Evolutionary conservation across 768 basidiomycete species (phyloP).

Genomic region (Boletus eberwhitei): DNA sequence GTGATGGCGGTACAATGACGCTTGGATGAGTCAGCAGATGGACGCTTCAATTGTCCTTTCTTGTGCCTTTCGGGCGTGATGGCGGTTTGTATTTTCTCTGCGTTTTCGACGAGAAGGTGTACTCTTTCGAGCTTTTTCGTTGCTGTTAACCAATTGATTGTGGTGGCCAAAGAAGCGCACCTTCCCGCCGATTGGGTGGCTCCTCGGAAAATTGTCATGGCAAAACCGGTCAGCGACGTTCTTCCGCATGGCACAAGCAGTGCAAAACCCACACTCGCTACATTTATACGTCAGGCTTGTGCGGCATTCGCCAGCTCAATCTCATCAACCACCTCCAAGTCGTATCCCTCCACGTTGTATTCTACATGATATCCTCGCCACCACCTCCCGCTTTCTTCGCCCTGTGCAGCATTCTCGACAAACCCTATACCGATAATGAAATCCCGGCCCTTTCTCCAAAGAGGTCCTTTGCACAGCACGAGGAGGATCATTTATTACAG

Average conservation of each 20-base stretch:
- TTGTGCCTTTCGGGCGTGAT: not conserved
- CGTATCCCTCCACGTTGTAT: slow-evolving; percentile 9
- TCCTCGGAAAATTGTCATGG: slow-evolving; percentile 3
- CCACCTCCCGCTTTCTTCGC: slow-evolving; percentile 5
- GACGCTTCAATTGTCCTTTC: slow-evolving; percentile 9
- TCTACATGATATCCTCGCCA: slow-evolving; percentile 22
- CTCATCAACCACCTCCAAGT: slow-evolving; percentile 7
- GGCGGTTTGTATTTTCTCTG: not conserved
- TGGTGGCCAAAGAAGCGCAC: not conserved
- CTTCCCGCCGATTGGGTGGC: not conserved
- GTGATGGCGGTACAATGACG: slow-evolving; percentile 3
- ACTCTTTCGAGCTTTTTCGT: slow-evolving; percentile 7
- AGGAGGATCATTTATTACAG: slow-evolving; percentile 11
- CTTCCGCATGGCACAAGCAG: slow-evolving; percentile 24
- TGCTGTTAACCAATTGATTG: not conserved
- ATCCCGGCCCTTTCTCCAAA: slow-evolving; percentile 18
- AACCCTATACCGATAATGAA: slow-evolving; percentile 8
- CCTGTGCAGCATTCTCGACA: not conserved
- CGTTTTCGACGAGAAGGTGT: slow-evolving; percentile 1
- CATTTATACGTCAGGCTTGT: slow-evolving; percentile 26
- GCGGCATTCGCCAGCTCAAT: slow-evolving; percentile 8
- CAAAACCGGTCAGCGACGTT: slow-evolving; percentile 3
- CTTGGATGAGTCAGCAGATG: slow-evolving; percentile 14
- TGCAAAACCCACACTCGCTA: slow-evolving; percentile 22
- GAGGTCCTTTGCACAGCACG: slow-evolving; percentile 18